These are phyloP conservation scores for Metschnikowia anglica DNA, from an alignment of 805 yeast species.

Conservation along the genomic window DNA sequence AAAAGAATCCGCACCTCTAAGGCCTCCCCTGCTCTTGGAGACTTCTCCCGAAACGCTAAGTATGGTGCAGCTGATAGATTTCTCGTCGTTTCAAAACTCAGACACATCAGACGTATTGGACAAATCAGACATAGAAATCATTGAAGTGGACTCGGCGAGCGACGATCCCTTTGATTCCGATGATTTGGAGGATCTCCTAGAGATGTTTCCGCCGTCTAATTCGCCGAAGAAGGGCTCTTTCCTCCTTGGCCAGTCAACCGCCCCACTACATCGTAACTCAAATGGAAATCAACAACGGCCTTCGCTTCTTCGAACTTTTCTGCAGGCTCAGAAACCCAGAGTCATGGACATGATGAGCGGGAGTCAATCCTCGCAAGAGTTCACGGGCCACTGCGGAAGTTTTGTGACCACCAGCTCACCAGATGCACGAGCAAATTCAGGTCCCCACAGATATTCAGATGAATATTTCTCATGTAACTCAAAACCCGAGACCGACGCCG, in stretches of 20 bases:
- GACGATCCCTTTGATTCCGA: slow-evolving; percentile 23
- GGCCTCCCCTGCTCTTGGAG: slow-evolving; percentile 5
- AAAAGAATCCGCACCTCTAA: not conserved
- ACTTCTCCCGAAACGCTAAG: slow-evolving; percentile 16
- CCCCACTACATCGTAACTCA: too few species aligned
- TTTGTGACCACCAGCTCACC: not conserved
- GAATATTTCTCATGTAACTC: slow-evolving; percentile 5
- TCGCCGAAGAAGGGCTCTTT: slow-evolving; percentile 1
- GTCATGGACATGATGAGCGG: too few species aligned
- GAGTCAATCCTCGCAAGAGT: too few species aligned
- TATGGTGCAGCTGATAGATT: slow-evolving; percentile 17
- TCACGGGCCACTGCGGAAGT: not conserved
- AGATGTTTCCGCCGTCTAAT: not conserved
- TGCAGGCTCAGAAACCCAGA: slow-evolving; percentile 10
- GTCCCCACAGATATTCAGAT: slow-evolving; percentile 7
- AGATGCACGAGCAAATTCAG: not conserved
- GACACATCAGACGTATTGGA: slow-evolving; percentile 1
- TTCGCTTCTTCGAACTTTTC: not conserved
- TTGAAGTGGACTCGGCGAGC: slow-evolving; percentile 12
- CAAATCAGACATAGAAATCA: not conserved
- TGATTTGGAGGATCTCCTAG: slow-evolving; percentile 20
- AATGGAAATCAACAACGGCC: not conserved
- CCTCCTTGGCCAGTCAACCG: not conserved
- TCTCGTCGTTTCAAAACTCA: slow-evolving; percentile 21
- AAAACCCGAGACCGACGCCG: not conserved